Evolutionary conservation across 768 basidiomycete species (phyloP).

Genomic region (Boletus sp.): DNA sequence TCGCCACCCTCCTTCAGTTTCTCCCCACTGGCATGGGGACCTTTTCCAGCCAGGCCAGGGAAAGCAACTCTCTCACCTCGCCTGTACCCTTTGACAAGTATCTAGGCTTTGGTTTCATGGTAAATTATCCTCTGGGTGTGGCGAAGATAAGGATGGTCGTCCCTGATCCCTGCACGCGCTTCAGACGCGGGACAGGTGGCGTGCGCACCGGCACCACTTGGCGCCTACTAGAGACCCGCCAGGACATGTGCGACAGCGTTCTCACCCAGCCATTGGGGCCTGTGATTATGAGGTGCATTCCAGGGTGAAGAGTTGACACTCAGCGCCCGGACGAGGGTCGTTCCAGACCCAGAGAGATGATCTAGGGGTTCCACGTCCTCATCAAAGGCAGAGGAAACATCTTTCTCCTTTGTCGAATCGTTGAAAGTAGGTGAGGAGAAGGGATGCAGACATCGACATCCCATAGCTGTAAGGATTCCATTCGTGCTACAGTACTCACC

Average conservation of each 20-base stretch:
- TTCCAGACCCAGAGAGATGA: slow-evolving; percentile 20
- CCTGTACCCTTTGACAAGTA: slow-evolving; percentile 4
- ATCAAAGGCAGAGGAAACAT: slow-evolving; percentile 1
- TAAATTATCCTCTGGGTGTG: slow-evolving; percentile 69
- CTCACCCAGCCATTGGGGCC: slow-evolving; percentile 91
- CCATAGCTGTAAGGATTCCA: slow-evolving; percentile 37
- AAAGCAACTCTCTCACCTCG: slow-evolving; percentile 32
- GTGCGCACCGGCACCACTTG: slow-evolving; percentile 37
- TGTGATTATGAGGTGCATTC: slow-evolving; percentile 91
- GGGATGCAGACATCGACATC: slow-evolving; percentile 76
- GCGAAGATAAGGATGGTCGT: background rate
- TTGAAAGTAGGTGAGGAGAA: slow-evolving; percentile 7
- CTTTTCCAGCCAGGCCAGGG: no score
- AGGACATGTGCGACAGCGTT: slow-evolving; percentile 86
- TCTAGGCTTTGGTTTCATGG: slow-evolving; percentile 73
- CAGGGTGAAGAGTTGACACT: slow-evolving; percentile 58
- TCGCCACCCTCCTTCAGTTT: slow-evolving; percentile 67
- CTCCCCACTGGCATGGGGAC: no score
- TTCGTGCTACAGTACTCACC: no score
- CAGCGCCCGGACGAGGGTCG: slow-evolving; percentile 66
- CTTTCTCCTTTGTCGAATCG: slow-evolving; percentile 1
- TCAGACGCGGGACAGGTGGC: slow-evolving; percentile 32
- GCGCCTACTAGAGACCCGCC: slow-evolving; percentile 87
- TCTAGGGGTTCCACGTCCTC: slow-evolving; percentile 18
- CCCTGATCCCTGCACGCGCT: slow-evolving; percentile 3